phyloP scores from a whole-genome alignment of 164 flowering plant genomes.

The grape (Vitis vinifera) region DNA sequence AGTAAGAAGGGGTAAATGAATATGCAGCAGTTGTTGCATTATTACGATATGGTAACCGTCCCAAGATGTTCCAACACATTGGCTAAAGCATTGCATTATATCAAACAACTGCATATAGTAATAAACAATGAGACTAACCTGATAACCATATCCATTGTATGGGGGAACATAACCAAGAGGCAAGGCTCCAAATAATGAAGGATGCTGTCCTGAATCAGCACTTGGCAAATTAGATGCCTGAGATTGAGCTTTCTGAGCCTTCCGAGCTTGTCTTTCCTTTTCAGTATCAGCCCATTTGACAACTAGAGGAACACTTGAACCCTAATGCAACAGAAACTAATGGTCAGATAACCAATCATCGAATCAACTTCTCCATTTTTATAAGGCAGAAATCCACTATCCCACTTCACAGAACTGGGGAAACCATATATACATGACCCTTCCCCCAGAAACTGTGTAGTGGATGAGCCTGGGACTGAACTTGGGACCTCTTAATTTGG shows the following conservation, averaged over 20 bases:
- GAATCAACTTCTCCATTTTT: neutral
- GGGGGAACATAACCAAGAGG: constrained; percentile 83
- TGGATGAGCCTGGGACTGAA: too few species aligned
- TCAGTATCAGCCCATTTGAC: constrained; percentile 99
- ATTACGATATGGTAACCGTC: neutral
- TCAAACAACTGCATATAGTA: neutral
- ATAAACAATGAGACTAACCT: constrained; percentile 43
- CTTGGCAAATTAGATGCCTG: constrained; percentile 51
- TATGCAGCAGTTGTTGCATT: neutral
- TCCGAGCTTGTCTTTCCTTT: constrained; percentile 93
- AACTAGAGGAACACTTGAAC: constrained; percentile 91
- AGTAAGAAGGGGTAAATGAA: neutral
- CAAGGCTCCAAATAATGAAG: constrained; percentile 82
- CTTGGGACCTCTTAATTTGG: too few species aligned
- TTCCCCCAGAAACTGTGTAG: too few species aligned
- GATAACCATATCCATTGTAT: constrained; percentile 91
- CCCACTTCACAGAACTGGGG: too few species aligned
- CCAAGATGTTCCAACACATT: neutral
- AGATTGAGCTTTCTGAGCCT: constrained; percentile 86
- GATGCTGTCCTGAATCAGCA: constrained; percentile 63
- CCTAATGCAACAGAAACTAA: constrained; percentile 42
- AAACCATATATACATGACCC: too few species aligned
- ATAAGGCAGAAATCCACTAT: too few species aligned
- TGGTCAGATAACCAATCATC: constrained; percentile 3
- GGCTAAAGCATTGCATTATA: neutral